Evolutionary conservation across 768 basidiomycete genomes (phyloP).

Genomic region (Lactarius evosmus): DNA sequence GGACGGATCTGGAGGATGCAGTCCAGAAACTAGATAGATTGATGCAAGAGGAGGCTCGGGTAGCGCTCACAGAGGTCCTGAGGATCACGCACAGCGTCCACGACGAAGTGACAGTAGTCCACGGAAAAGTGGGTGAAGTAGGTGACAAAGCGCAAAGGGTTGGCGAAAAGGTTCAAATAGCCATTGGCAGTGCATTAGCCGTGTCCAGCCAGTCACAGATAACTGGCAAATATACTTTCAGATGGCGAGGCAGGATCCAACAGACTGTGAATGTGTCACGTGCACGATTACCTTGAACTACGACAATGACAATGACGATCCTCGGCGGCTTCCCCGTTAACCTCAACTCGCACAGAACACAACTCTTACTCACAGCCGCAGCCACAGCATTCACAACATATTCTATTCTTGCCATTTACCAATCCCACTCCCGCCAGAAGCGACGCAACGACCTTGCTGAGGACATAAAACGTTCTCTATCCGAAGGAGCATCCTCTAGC

Average conservation of each 20-base stretch:
- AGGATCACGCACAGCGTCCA: not conserved
- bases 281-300: not conserved
- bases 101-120: not conserved
- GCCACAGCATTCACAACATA: constrained; percentile 63
- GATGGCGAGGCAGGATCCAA: not conserved
- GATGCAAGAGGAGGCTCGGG: not conserved
- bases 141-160: not conserved
- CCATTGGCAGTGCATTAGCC: not conserved
- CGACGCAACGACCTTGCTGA: constrained; percentile 55
- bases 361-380: constrained; percentile 63
- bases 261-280: constrained; percentile 1
- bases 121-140: not conserved
- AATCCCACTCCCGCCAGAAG: constrained; percentile 43
- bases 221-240: not conserved
- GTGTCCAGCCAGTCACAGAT: not conserved
- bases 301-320: constrained; percentile 1
- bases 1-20: not conserved
- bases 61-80: not conserved
- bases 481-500: not conserved
- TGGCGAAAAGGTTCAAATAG: not conserved
- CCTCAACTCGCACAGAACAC: constrained; percentile 52
- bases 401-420: constrained; percentile 56
- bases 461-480: constrained; percentile 54
- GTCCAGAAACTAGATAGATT: not conserved
- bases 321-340: constrained; percentile 25